A percentile compares a stretch with the other conserved stretches of the same genome.
phyloP scores from a whole-genome alignment of 2,329 filamentous ascomycete species.

The Pyrenochaeta sp. region DNA sequence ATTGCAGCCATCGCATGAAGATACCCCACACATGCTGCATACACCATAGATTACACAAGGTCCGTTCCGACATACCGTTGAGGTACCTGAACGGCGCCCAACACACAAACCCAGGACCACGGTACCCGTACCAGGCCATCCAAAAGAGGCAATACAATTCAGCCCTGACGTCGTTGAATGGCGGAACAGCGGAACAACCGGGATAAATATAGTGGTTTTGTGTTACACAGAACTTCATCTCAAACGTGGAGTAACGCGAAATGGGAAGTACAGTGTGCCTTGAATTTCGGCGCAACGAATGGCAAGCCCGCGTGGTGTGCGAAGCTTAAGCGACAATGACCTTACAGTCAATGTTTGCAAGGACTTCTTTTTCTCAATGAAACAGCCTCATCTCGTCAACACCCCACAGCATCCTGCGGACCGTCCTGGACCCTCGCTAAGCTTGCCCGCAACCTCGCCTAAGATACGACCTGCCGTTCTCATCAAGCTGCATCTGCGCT shows the following conservation, averaged over 20 bases:
- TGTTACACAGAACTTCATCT: conserved; percentile 18
- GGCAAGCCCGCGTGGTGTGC: not conserved
- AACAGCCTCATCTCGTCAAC: conserved; percentile 1
- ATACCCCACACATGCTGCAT: conserved; percentile 5
- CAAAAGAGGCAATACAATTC: conserved; percentile 7
- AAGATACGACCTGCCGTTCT: conserved; percentile 2
- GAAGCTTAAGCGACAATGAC: not conserved
- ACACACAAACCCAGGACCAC: conserved; percentile 16
- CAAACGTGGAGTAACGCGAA: conserved; percentile 10
- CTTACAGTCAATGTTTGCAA: not conserved
- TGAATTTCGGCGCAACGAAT: conserved; percentile 9
- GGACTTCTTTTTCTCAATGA: not conserved
- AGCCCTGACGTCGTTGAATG: conserved; percentile 12
- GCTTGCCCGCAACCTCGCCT: conserved; percentile 7
- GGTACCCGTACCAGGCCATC: conserved; percentile 7
- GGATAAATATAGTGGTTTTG: conserved; percentile 11
- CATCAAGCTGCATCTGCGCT: conserved; percentile 11
- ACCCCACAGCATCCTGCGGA: conserved; percentile 1
- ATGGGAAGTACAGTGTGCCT: conserved; percentile 8
- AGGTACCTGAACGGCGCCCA: conserved; percentile 11
- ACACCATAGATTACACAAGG: conserved; percentile 2
- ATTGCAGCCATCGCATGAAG: conserved; percentile 9
- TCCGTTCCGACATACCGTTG: conserved; percentile 18
- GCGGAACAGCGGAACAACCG: conserved; percentile 17
- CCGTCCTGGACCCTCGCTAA: conserved; percentile 8